Base-by-base conservation (phyloP, 2,329 filamentous ascomycete species). In the Alternaria sp. region DNA sequence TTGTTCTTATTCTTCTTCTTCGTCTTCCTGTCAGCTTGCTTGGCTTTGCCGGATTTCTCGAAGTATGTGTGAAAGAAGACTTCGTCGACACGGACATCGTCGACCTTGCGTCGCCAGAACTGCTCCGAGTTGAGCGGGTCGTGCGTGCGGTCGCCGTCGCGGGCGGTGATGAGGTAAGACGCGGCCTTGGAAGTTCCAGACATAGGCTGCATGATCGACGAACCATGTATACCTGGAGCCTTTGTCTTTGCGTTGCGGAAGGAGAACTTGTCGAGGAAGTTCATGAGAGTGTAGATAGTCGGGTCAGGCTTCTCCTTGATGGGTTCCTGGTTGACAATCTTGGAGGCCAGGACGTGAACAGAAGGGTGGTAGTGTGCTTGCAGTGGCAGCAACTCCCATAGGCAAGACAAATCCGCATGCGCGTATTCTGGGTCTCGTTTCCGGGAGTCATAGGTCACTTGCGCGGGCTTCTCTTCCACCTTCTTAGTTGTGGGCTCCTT, bases 11-110 rank as follows among this genome's bases (percentile, higher is more conserved):
- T 79, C 53, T 83, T 83, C 73, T 85, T 87, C 68, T 85, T 83
- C 54, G 83, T 81, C 78, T 87, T 86, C 81, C 87, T 87, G 71
- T 85, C 85, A 72, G 84, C 86, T 65, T 78, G 78, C 73, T 86
- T 85, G 70, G 84, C 81, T 67, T 85, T 85, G 52, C 84, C 87
- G 11, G 84, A 82, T 76, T 90, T 87, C 60, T 88, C 90, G 82
- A 99, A 99, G 87, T 99, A 99, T 69, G 93, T 90, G 80, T 99
- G 96, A 88, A 99, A 99, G 88, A 99, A 99, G 43, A 93, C 92
- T 77, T 99, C 96, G 69, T 99, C 94, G 1, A 90, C 93, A 4
- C 91, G 90, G 47, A 99, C 91, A 57, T 98, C 90, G 67, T 93
- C 90, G n/a, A 87, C 85, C 82, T 93, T 94, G 87, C 93, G 93